These are phyloP conservation scores for Cyclanthera cordifolia DNA, from an alignment of 306 rosid genomes.

Conservation along the genomic window DNA sequence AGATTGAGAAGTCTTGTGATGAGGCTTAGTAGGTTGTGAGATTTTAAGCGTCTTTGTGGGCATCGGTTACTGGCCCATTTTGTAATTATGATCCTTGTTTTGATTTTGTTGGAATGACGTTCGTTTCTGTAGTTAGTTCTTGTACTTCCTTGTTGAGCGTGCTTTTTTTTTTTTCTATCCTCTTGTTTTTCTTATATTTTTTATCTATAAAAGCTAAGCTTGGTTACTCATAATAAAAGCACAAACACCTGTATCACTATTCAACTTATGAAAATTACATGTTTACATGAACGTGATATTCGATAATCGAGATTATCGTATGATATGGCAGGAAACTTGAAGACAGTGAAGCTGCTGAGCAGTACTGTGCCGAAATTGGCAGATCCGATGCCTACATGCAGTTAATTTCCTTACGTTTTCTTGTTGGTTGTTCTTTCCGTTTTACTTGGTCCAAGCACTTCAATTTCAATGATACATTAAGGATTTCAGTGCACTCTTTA, in stretches of 20 bases:
- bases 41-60: too few species aligned
- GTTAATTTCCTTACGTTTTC: slow-evolving; percentile 40
- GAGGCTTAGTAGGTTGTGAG: too few species aligned
- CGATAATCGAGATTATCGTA: slow-evolving; percentile 8
- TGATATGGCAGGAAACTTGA: slow-evolving; percentile 65
- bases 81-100: too few species aligned
- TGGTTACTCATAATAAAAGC: too few species aligned
- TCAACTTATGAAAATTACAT: neutral
- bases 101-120: too few species aligned
- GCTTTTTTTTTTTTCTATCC: too few species aligned
- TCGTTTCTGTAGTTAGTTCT: too few species aligned
- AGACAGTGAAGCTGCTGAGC: slow-evolving; percentile 97
- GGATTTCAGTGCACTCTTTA: neutral
- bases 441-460: neutral
- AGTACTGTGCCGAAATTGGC: slow-evolving; percentile 97
- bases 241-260: slow-evolving; percentile 6
- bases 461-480: neutral
- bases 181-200: too few species aligned
- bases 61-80: too few species aligned
- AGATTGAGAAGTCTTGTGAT: too few species aligned
- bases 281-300: slow-evolving; percentile 14
- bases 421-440: slow-evolving; percentile 14
- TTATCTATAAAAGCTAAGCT: too few species aligned
- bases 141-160: too few species aligned
- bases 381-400: slow-evolving; percentile 95